A percentile compares a stretch with the other conserved stretches of the same genome.
Conservation (phyloP, 768 basidiomycete genomes). For the Solioccasus polychromus region DNA sequence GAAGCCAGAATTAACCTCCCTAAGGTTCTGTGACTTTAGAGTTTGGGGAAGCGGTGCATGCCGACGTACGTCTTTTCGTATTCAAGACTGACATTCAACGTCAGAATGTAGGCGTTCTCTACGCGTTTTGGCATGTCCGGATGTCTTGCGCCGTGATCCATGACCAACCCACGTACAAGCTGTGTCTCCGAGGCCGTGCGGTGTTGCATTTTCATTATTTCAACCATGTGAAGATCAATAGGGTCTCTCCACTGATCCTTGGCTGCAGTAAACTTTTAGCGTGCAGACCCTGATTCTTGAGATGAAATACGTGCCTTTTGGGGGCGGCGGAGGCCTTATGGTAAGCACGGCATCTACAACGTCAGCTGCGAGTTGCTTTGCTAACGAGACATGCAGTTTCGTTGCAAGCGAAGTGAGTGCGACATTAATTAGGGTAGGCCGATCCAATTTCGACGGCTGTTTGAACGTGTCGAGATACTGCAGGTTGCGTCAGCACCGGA, state of each 20-base stretch:
- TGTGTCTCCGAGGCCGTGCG: constrained; percentile 97
- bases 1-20: constrained; percentile 99
- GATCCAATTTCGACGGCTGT: constrained; percentile 72
- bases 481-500: constrained; percentile 21
- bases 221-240: constrained; percentile 98
- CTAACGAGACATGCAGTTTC: constrained; percentile 79
- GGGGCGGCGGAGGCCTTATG: constrained; percentile 69
- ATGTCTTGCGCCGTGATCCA: constrained; percentile 96
- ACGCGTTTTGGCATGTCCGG: constrained; percentile 99
- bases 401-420: constrained; percentile 95
- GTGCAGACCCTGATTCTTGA: constrained; percentile 25
- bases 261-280: constrained; percentile 36
- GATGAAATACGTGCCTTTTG: constrained; percentile 46
- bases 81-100: constrained; percentile 94
- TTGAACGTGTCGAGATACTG: constrained; percentile 95
- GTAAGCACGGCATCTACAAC: constrained; percentile 94
- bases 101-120: constrained; percentile 93
- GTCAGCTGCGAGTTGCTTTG: constrained; percentile 84
- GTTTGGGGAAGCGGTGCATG: constrained; percentile 14
- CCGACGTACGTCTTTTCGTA: constrained; percentile 96
- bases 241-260: constrained; percentile 77
- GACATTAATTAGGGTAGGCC: constrained; percentile 88
- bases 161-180: constrained; percentile 89
- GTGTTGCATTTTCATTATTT: constrained; percentile 99
- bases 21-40: constrained; percentile 34